These are phyloP conservation scores for Candida chauliodis DNA, from an alignment of 805 yeast genomes.

Conservation along the genomic window DNA sequence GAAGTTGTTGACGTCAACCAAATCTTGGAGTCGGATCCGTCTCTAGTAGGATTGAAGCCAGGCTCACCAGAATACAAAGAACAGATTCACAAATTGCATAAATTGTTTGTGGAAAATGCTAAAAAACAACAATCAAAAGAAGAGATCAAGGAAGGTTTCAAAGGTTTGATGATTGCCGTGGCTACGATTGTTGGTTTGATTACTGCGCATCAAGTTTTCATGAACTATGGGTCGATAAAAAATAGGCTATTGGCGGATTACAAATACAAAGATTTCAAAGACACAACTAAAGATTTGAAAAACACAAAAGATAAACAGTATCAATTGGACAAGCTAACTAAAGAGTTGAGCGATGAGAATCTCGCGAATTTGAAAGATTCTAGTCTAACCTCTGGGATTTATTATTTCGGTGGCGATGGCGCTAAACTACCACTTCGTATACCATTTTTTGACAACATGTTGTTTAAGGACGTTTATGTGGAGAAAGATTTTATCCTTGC, in stretches of 20 bases:
- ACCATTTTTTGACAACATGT: constrained; percentile 58
- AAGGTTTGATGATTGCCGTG: constrained; percentile 44
- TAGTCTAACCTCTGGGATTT: constrained; percentile 27
- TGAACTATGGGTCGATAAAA: constrained; percentile 42
- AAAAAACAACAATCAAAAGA: constrained; percentile 24
- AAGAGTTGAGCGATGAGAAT: constrained; percentile 20
- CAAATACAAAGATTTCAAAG: constrained; percentile 31
- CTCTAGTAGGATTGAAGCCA: constrained; percentile 21
- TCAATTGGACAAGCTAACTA: constrained; percentile 23
- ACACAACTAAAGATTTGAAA: constrained; percentile 30
- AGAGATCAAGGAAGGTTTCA: constrained; percentile 42
- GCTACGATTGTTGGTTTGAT: constrained; percentile 35
- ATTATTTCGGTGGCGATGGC: constrained; percentile 31
- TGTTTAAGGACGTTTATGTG: constrained; percentile 54
- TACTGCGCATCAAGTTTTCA: constrained; percentile 38
- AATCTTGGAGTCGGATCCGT: constrained; percentile 29
- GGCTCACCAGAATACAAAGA: constrained; percentile 38
- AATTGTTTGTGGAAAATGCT: constrained; percentile 23
- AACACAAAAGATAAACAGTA: constrained; percentile 25
- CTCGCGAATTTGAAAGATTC: constrained; percentile 21
- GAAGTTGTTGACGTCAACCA: constrained; percentile 18
- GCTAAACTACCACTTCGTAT: constrained; percentile 56
- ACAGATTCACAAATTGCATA: constrained; percentile 23
- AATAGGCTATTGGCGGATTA: constrained; percentile 28
- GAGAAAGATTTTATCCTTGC: constrained; percentile 50